Conservation (phyloP, 768 basidiomycete genomes). For the Boletus sp. region DNA sequence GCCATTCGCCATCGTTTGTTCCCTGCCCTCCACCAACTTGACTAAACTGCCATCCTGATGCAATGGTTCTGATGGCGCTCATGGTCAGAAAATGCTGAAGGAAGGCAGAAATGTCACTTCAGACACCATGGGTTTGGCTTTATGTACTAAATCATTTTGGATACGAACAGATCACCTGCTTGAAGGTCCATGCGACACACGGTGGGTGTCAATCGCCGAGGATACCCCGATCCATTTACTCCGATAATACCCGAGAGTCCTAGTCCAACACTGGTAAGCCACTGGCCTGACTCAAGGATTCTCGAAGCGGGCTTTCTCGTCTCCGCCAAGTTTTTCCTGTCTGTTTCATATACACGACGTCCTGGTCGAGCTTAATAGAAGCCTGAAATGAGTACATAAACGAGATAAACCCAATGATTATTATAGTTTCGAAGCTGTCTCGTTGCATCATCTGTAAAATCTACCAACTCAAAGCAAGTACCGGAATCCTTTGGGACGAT, state of each 20-base stretch:
- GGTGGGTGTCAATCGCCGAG: slow-evolving; percentile 3
- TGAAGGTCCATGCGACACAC: background rate
- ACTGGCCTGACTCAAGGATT: background rate
- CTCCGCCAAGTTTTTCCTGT: background rate
- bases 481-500: slow-evolving; percentile 39
- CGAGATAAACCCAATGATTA: background rate
- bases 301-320: background rate
- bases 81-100: slow-evolving; percentile 9
- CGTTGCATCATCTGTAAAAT: background rate
- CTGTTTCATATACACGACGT: background rate
- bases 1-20: slow-evolving; percentile 65
- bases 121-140: background rate
- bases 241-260: background rate
- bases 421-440: background rate
- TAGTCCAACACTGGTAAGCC: background rate
- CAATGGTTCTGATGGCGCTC: slow-evolving; percentile 29
- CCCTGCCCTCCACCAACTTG: slow-evolving; percentile 62
- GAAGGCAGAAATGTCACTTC: background rate
- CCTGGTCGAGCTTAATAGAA: background rate
- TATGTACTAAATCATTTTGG: slow-evolving; percentile 6
- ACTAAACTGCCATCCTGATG: slow-evolving; percentile 62
- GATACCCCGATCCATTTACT: slow-evolving; percentile 8
- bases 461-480: slow-evolving; percentile 41
- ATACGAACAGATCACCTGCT: slow-evolving; percentile 1
- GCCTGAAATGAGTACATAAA: background rate